phyloP scores from a whole-genome alignment of 768 basidiomycete species.

The Lactarius vividus region DNA sequence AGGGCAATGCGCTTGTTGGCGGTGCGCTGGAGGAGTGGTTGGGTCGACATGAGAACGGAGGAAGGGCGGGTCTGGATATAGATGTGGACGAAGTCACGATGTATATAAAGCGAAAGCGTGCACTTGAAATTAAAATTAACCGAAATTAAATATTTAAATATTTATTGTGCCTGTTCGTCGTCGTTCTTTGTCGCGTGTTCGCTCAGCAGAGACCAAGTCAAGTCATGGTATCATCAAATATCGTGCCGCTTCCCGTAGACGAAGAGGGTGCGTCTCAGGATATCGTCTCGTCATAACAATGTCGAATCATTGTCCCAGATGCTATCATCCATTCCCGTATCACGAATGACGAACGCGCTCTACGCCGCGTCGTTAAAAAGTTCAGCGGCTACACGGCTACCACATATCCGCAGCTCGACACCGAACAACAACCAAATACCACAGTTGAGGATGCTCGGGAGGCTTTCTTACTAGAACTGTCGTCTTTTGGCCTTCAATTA shows the following conservation, averaged over 20 bases:
- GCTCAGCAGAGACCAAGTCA: too few species aligned
- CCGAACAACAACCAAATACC: conserved; percentile 30
- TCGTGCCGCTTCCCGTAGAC: conserved; percentile 52
- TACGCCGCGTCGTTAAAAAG: conserved; percentile 77
- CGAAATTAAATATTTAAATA: not conserved
- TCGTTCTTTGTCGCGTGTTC: too few species aligned
- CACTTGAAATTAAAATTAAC: not conserved
- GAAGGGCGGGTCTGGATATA: not conserved
- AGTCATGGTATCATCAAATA: conserved; percentile 26
- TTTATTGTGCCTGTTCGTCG: not conserved
- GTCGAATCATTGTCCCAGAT: conserved; percentile 43
- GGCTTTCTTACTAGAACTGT: conserved; percentile 73
- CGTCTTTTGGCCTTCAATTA: conserved; percentile 69
- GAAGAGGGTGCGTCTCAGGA: conserved; percentile 52
- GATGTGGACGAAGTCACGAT: not conserved
- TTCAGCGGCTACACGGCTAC: conserved; percentile 71
- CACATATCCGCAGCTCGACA: conserved; percentile 47
- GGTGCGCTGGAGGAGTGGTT: conserved; percentile 94
- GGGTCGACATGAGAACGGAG: conserved; percentile 76
- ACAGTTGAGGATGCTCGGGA: conserved; percentile 70
- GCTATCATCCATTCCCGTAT: conserved; percentile 78
- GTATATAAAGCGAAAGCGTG: not conserved
- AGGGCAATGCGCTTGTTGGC: conserved; percentile 93
- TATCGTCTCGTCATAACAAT: not conserved
- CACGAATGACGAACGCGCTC: conserved; percentile 75